These are phyloP conservation scores for Aulographum hederae DNA, from an alignment of 2,329 filamentous ascomycete genomes.

Conservation along the genomic window DNA sequence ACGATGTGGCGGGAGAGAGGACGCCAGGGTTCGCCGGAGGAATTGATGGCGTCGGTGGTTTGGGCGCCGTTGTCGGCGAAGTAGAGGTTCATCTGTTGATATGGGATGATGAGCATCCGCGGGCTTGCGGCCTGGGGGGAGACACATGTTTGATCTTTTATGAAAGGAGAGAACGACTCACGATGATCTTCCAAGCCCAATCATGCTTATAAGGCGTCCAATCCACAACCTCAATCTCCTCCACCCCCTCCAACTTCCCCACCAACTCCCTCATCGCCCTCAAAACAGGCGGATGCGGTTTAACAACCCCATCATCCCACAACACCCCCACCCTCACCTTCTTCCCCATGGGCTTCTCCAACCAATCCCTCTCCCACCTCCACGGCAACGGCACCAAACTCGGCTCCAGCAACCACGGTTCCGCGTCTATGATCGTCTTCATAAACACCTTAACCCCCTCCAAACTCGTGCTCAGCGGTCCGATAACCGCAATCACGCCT, in stretches of 20 bases:
- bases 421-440: conserved; percentile 28
- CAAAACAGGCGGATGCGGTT: conserved; percentile 45
- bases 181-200: conserved; percentile 28
- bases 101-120: no score
- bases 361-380: conserved; percentile 14
- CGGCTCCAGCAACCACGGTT: conserved; percentile 40
- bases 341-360: conserved; percentile 5
- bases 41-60: conserved; percentile 29
- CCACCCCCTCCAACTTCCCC: conserved; percentile 21
- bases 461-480: conserved; percentile 35
- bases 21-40: conserved; percentile 37
- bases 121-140: no score
- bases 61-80: conserved; percentile 43
- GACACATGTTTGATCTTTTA: no score
- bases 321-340: conserved; percentile 39
- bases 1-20: conserved; percentile 41
- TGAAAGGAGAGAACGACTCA: conserved; percentile 9
- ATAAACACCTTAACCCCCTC: conserved; percentile 36
- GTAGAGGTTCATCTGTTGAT: conserved; percentile 31
- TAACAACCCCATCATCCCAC: conserved; percentile 45
- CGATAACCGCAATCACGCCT: conserved; percentile 29
- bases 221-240: conserved; percentile 34
- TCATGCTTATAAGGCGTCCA: conserved; percentile 31
- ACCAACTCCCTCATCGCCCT: conserved; percentile 33
- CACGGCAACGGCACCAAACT: conserved; percentile 42